A percentile compares a stretch with the other conserved stretches of the same genome.
These are phyloP conservation scores for Xylaria curta DNA, from an alignment of 495 filamentous ascomycete genomes.

Conservation along the genomic window DNA sequence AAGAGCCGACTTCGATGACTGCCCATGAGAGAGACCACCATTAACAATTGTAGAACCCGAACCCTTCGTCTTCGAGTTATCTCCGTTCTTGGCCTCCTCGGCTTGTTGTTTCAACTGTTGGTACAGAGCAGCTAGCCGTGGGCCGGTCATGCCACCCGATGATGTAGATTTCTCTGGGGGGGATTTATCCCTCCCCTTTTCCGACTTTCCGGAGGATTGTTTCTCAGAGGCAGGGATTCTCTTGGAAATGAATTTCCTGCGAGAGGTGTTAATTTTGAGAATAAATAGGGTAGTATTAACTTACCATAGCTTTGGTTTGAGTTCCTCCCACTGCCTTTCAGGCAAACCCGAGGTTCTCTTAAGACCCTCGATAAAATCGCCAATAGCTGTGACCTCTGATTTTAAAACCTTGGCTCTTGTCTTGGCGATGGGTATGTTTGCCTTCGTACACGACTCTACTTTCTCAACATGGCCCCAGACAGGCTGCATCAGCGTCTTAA, in stretches of 20 bases:
- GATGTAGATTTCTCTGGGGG: slow-evolving; percentile 26
- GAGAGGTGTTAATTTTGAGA: slow-evolving; percentile 11
- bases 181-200: slow-evolving; percentile 36
- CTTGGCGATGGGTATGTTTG: slow-evolving; percentile 50
- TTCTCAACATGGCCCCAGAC: slow-evolving; percentile 51
- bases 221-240: slow-evolving; percentile 42
- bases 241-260: slow-evolving; percentile 44
- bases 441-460: slow-evolving; percentile 50
- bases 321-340: slow-evolving; percentile 44
- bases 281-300: slow-evolving; percentile 25
- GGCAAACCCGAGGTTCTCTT: slow-evolving; percentile 43
- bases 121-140: slow-evolving; percentile 39
- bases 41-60: slow-evolving; percentile 32
- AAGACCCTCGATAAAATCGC: slow-evolving; percentile 51
- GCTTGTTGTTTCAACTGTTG: slow-evolving; percentile 38
- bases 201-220: slow-evolving; percentile 35
- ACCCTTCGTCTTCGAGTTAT: slow-evolving; percentile 34
- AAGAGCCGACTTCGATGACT: slow-evolving; percentile 32
- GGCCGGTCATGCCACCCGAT: slow-evolving; percentile 39
- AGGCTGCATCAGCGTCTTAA: slow-evolving; percentile 52
- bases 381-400: slow-evolving; percentile 53
- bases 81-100: slow-evolving; percentile 34
- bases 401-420: slow-evolving; percentile 54
- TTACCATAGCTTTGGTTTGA: slow-evolving; percentile 56
- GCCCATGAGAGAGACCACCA: slow-evolving; percentile 32